phyloP scores from a whole-genome alignment of 305 asterid genomes.

The Plantago coronopus region DNA sequence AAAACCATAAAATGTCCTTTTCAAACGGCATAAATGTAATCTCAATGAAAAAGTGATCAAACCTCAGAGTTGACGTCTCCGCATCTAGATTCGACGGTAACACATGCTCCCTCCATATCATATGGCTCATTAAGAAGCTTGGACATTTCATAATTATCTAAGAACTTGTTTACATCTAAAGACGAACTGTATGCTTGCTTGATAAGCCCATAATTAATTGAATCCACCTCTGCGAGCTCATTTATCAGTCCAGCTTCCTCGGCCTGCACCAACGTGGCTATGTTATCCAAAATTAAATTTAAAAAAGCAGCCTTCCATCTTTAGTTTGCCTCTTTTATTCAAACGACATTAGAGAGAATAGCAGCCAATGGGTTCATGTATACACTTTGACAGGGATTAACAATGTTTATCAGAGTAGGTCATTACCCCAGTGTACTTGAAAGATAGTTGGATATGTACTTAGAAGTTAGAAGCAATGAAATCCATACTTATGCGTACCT shows the following conservation, averaged over 20 bases:
- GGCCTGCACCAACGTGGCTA: constrained; percentile 43
- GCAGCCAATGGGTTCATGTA: background rate
- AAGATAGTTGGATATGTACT: no score
- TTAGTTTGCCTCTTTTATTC: background rate
- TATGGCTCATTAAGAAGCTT: constrained; percentile 65
- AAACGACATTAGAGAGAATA: background rate
- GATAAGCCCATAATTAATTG: constrained; percentile 60
- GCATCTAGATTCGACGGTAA: constrained; percentile 51
- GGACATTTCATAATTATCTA: constrained; percentile 66
- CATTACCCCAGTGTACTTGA: no score
- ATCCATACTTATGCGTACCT: constrained; percentile 31
- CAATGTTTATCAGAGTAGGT: no score
- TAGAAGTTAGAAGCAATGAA: no score
- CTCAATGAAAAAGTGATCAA: constrained; percentile 1
- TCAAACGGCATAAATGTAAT: constrained; percentile 4
- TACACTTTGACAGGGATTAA: no score
- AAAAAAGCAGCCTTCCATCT: background rate
- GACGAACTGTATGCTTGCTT: constrained; percentile 72
- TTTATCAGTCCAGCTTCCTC: constrained; percentile 85
- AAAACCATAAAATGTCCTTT: background rate
- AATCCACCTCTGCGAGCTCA: constrained; percentile 68
- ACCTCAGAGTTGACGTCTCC: constrained; percentile 58
- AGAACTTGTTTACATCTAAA: constrained; percentile 50
- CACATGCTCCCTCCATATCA: constrained; percentile 79
- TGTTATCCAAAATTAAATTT: background rate